Evolutionary conservation across 495 filamentous ascomycete genomes (phyloP).

Genomic region (Glonium stellatum): DNA sequence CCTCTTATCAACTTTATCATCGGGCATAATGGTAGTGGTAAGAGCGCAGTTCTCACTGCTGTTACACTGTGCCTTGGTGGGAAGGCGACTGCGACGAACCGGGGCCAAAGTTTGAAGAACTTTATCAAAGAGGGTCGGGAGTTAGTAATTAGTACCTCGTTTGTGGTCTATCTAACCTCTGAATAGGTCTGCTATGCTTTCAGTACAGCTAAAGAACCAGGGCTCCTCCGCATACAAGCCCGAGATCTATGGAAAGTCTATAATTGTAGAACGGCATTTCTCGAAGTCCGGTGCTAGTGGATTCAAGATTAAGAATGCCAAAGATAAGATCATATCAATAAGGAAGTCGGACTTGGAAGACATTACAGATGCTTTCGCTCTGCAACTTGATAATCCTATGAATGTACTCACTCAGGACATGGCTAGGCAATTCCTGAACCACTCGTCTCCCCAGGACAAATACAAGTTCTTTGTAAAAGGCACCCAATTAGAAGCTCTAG

Average conservation of each 20-base stretch:
- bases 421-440: slow-evolving; percentile 86
- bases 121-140: slow-evolving; percentile 91
- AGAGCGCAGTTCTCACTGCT: slow-evolving; percentile 92
- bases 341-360: slow-evolving; percentile 87
- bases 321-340: slow-evolving; percentile 65
- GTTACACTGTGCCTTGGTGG: slow-evolving; percentile 90
- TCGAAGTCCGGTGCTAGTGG: slow-evolving; percentile 64
- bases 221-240: slow-evolving; percentile 75
- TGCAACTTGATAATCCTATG: slow-evolving; percentile 96
- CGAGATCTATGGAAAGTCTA: slow-evolving; percentile 76
- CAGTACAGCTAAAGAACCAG: slow-evolving; percentile 83
- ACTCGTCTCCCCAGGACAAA: slow-evolving; percentile 72
- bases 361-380: slow-evolving; percentile 82
- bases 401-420: slow-evolving; percentile 97
- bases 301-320: slow-evolving; percentile 77
- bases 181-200: slow-evolving; percentile 45
- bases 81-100: slow-evolving; percentile 90
- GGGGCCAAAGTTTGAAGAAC: slow-evolving; percentile 81
- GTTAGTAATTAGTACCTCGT: slow-evolving; percentile 35
- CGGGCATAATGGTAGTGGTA: slow-evolving; percentile 97
- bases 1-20: slow-evolving; percentile 97
- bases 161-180: slow-evolving; percentile 31
- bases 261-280: slow-evolving; percentile 87
- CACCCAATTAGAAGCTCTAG: slow-evolving; percentile 85
- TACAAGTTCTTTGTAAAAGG: slow-evolving; percentile 97